Evolutionary conservation across 768 basidiomycete species (phyloP), one percentile per base, ranked within the genome.

Genomic region (Psilocybe cyanescens): DNA sequence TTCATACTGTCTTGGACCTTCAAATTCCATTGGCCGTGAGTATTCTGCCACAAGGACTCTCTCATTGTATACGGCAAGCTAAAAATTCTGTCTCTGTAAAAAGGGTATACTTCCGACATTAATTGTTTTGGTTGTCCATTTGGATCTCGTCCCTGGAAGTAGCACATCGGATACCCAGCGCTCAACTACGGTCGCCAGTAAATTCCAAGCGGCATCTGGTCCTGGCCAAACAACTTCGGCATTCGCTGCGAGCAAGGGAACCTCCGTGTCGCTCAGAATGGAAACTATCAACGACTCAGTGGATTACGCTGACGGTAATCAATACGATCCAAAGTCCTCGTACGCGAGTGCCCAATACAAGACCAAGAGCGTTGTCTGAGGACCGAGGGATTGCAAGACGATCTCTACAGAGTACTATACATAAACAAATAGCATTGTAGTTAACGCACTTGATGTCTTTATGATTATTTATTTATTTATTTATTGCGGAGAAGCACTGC

Each of bases 21-120:
- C 55, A 56, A 9, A 46, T 56, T 11, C 55, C 55, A 12, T 28
- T 56, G 12, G 55, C 55, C 8, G 55, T 56, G 16, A 56, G 17
- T 35, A 51, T 24, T 51, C 29, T 29, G 16, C 14, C n/a, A n/a
- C 16, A 35, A 31, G 11, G 16, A n/a, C 17, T 37, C 8, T 11
- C 29, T 37, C 31, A 53, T 16, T 19, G 12, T 29, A n/a, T 3
- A 16, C 9, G 24, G 31, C 16, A 35, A 17, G 12, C n/a, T 31
- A 16, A 31, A 7, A 8, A 44, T 44, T 44, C 41, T 29, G 28
- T 31, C 16, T 31, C 29, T 14, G 3, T 35, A 8, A 51, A 39
- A 31, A 56, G 55, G 55, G 55, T 28, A 45, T 56, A 3, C 55
- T 56, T 44, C 55, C 55, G n/a, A 56, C 55, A 7, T 31, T 56